A percentile compares a stretch with the other conserved stretches of the same genome.
phyloP scores from a whole-genome alignment of 805 yeast species.

The Yamadazyma tumulicola region DNA sequence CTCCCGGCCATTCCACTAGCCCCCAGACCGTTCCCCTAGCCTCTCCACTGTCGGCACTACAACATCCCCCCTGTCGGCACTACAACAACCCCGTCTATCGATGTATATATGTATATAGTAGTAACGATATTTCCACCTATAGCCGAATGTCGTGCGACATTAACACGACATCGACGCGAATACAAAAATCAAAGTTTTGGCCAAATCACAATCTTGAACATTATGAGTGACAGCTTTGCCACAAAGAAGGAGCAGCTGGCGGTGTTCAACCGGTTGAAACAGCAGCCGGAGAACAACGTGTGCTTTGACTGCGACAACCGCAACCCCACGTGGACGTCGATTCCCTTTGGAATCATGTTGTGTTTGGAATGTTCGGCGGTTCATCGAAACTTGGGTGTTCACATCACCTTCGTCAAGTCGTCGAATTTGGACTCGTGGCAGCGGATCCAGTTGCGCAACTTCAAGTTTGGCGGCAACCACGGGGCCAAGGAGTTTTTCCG shows the following conservation, averaged over 20 bases:
- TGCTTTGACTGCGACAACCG: constrained; percentile 94
- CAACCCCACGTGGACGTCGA: constrained; percentile 98
- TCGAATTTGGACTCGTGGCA: constrained; percentile 94
- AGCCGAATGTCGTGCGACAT: neutral
- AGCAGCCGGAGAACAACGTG: constrained; percentile 69
- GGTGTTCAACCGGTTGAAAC: constrained; percentile 60
- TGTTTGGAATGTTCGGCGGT: constrained; percentile 95
- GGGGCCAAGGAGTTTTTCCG: constrained; percentile 77
- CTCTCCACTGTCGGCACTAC: too few species aligned
- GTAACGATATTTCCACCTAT: neutral
- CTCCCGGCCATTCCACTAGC: constrained; percentile 71
- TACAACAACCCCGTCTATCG: too few species aligned
- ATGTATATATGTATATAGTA: neutral
- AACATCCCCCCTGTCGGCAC: too few species aligned
- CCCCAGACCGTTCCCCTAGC: too few species aligned
- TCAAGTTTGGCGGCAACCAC: constrained; percentile 92
- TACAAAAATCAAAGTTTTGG: too few species aligned
- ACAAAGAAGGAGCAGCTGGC: constrained; percentile 65
- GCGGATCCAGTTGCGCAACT: constrained; percentile 80
- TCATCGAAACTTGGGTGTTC: constrained; percentile 95
- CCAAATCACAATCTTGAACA: too few species aligned
- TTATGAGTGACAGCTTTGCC: constrained; percentile 51
- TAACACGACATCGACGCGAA: too few species aligned
- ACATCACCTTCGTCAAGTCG: constrained; percentile 91
- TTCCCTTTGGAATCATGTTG: constrained; percentile 88